Base-by-base conservation (phyloP, 2,329 filamentous ascomycete species). In the Exophiala sideris region DNA sequence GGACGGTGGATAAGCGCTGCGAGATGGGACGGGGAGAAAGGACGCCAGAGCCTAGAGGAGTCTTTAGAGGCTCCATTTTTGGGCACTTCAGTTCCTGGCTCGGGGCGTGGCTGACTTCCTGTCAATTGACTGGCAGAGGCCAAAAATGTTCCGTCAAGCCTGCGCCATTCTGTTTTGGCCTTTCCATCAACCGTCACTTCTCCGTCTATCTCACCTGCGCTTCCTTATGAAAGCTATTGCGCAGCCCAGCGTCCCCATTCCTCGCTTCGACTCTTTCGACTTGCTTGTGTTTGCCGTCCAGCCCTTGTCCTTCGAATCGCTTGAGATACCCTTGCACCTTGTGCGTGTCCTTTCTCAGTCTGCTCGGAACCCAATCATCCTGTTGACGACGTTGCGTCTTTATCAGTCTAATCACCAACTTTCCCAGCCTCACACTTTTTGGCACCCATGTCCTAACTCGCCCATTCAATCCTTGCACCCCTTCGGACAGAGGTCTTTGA, bases 361-460 rank as follows among this genome's bases (percentile, higher is more conserved):
- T 11, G 20, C 16, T 12, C 34, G 50, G 38, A 18, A 18, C 36
- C 36, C 46, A 39, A 34, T 40, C 21, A 38, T 6, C 21, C 18
- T 24, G 18, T 18, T 44, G 41, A 24, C 18, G 12, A 44, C 11
- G 24, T 29, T 29, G 24, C 29, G 41, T 29, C 41, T 44, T 20
- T 24, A 44, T n/a, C 41, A 14, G 24, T 29, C 3, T n/a, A 24
- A 18, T 35, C 45, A 21, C 51, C 50, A 33, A 49, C 32, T n/a
- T 42, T 55, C 51, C 57, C 57, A 60, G 54, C 54, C 57, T 60
- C 57, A 50, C 35, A 57, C 53, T 57, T 54, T 47, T 55, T 53
- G 46, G 14, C 21, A 48, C 12, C 36, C 9, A 29, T 33, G 24
- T 35, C 16, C 16, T 29, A 16, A 35, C n/a, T 42, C 48, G 40